Conservation (phyloP, 805 yeast species). For the Candida berthetii region DNA sequence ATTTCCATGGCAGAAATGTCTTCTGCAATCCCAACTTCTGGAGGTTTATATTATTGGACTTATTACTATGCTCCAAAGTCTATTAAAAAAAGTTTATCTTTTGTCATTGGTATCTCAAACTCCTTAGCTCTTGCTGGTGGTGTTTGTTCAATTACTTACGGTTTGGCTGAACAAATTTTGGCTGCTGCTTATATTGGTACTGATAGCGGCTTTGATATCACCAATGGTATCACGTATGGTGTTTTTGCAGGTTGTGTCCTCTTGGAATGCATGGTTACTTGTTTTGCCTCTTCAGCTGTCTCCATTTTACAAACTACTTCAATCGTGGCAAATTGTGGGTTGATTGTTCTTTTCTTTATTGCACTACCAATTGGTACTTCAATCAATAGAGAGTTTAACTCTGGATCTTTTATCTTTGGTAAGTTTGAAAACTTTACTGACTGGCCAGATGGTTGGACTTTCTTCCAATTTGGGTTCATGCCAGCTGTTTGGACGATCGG, state of each 20-base stretch:
- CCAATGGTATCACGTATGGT: conserved; percentile 53
- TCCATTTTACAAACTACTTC: conserved; percentile 58
- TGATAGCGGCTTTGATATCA: conserved; percentile 50
- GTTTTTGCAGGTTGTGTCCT: conserved; percentile 57
- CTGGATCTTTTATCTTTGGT: conserved; percentile 50
- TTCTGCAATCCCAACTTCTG: conserved; percentile 67
- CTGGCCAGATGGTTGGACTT: conserved; percentile 58
- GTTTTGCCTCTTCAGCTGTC: conserved; percentile 48
- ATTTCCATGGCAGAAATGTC: conserved; percentile 60
- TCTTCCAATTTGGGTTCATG: conserved; percentile 45
- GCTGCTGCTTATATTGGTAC: conserved; percentile 50
- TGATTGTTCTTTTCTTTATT: conserved; percentile 50
- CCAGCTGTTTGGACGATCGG: conserved; percentile 73
- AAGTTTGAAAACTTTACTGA: conserved; percentile 40
- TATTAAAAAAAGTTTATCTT: conserved; percentile 48
- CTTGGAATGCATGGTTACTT: conserved; percentile 45
- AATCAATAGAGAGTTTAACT: conserved; percentile 30
- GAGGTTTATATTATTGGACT: conserved; percentile 69
- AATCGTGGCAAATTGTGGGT: conserved; percentile 44
- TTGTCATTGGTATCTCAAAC: conserved; percentile 61
- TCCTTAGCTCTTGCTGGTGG: conserved; percentile 63
- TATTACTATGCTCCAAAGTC: conserved; percentile 56
- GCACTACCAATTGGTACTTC: conserved; percentile 59
- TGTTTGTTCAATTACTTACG: conserved; percentile 62
- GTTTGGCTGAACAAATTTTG: conserved; percentile 55